Evolutionary conservation across 768 basidiomycete genomes (phyloP), one percentile per base, ranked within the genome.

Genomic region (Pulveroboletus ravenelii): DNA sequence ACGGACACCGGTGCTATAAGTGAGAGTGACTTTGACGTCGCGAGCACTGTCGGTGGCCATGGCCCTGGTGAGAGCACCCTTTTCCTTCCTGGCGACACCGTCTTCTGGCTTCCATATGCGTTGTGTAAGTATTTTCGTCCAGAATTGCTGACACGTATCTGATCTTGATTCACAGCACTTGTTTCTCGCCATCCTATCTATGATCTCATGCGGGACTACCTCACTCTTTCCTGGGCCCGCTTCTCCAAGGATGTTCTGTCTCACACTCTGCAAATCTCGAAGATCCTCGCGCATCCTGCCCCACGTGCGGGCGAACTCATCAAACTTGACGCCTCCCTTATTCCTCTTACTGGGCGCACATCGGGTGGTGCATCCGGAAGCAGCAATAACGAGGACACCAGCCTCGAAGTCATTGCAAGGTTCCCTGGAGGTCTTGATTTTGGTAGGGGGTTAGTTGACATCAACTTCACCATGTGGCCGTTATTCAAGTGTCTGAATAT

Each of bases 391-490:
- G 66, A 74, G 15, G 77, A 78, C 55, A 75, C 76, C 3, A 74
- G 70, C 51, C 74, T 93, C 32, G 90, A 93, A 63, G 89, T 93
- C 50, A 84, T 93, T 35, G 88, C 90, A 20, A 82, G 90, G 43
- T 92, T 93, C 73, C 90, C 90, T 25, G 93, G 93, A n/a, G 89
- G 90, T 17, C 78, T 95, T 40, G 93, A 95, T 68, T 93, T 95
- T 61, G 91, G 93, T 25, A 80, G 85, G 38, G 93, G 93, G 1
- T 74, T 95, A 42, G 89, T 94, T 31, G 91, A 94, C 57, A 89
- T 93, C 63, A 94, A 95, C 69, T 93, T 94, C 63, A 93, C 92
- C 35, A 89, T 96, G 81, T 98, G 93, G 92, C 94, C 94, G 2
- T 64, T 98, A 44, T 96, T 97, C 77, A 88, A 93, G 65, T 87